Base-by-base conservation (phyloP, 176 grass and related monocot genomes). In the Avena eriantha region DNA sequence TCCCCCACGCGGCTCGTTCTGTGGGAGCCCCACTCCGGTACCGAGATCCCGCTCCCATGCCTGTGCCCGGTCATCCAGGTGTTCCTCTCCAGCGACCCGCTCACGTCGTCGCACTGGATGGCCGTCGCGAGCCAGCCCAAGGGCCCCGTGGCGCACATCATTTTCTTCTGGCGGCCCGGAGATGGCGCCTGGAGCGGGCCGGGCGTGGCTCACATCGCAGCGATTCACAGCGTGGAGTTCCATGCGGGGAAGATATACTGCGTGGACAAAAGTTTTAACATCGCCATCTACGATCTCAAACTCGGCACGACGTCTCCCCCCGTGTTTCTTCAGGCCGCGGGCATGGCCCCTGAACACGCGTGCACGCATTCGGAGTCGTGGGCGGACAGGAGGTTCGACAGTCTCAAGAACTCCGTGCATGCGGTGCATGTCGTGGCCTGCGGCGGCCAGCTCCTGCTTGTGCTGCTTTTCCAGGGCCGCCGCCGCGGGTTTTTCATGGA, bases 141-240 rank as follows among this genome's bases (percentile, higher is more conserved):
- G 6, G 29, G 66, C 16, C 16, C 16, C 65, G 17, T 34, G 6
- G 66, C 31, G 29, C 66, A 69, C 33, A 36, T 36, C 31, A 6
- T 69, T 8, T 69, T 69, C 66, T 69, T 69, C 66, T 69, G 66
- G 66, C 66, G 33, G 66, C 66, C 66, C 33, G 33, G 66, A 17
- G 66, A 69, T 6, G 66, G 16, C 66, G 66, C 16, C 29, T 69
- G 33, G 66, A 36, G 33, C 66, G 33, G 66, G 33, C 66, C 33
- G 16, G 17, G 33, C 7, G 7, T 18, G 66, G 33, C 64, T 35
- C 29, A 7, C 66, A 6, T 1, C 16, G 31, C 66, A 3, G 8
- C 14, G 2, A 14, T 69, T 10, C 66, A 69, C 66, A 69, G 66
- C 8, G 16, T 69, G 3, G 66, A 69, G 66, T 69, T 69, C 66